phyloP scores from a whole-genome alignment of 441 rosid genomes.

The Brassica balearica region DNA sequence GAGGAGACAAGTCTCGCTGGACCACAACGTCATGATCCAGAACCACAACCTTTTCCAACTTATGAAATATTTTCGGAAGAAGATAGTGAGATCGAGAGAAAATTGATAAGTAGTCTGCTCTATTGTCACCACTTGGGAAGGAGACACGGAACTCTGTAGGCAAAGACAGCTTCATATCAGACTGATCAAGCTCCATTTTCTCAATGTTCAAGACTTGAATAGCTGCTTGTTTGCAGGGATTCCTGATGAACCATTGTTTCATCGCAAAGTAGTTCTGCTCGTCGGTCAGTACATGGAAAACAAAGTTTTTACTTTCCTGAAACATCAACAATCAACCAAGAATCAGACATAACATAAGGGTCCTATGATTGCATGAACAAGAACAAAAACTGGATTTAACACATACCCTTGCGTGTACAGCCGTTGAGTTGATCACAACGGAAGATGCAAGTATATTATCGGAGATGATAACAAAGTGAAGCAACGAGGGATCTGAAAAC shows the following conservation, averaged over 20 bases:
- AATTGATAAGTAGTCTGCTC: conserved; percentile 71
- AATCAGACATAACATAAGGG: conserved; percentile 24
- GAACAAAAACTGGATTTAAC: conserved; percentile 10
- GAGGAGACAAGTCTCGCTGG: conserved; percentile 64
- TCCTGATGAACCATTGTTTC: conserved; percentile 82
- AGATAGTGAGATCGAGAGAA: conserved; percentile 85
- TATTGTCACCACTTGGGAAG: conserved; percentile 50
- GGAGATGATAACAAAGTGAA: conserved; percentile 81
- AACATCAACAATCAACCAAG: conserved; percentile 49
- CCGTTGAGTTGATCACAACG: conserved; percentile 92
- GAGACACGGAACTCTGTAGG: conserved; percentile 89
- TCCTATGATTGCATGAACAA: not conserved
- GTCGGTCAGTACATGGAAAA: conserved; percentile 93
- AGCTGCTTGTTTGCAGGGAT: conserved; percentile 65
- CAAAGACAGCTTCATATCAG: conserved; percentile 58
- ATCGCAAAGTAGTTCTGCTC: conserved; percentile 81
- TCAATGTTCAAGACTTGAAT: conserved; percentile 81
- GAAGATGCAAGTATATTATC: conserved; percentile 83
- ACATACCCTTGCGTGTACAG: conserved; percentile 68
- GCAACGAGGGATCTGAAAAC: conserved; percentile 69
- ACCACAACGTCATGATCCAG: conserved; percentile 87
- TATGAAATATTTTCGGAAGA: conserved; percentile 75
- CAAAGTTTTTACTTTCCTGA: conserved; percentile 82
- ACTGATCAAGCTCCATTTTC: conserved; percentile 52
- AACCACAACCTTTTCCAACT: conserved; percentile 66